phyloP scores from a whole-genome alignment of 1,284 basidiomycete genomes.

The Leccinum insolens region DNA sequence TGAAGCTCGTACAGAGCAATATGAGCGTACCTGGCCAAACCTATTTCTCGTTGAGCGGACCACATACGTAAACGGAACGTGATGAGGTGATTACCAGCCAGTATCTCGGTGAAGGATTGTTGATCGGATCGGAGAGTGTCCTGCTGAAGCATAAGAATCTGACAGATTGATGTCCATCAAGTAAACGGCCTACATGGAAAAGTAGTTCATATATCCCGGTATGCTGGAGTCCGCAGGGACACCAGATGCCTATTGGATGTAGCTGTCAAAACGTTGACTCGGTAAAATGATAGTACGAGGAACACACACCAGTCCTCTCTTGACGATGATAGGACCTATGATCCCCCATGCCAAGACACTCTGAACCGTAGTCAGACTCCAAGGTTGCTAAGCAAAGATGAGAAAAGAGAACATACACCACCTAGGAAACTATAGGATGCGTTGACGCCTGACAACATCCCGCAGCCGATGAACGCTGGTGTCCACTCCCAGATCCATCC shows the following conservation, averaged over 20 bases:
- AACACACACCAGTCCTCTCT: slow-evolving; percentile 39
- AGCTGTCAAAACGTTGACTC: not conserved
- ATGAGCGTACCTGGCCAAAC: slow-evolving; percentile 69
- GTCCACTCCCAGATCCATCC: slow-evolving; percentile 34
- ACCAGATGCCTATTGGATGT: not conserved
- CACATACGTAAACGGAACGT: not conserved
- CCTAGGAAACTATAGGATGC: slow-evolving; percentile 63
- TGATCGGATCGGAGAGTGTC: not conserved
- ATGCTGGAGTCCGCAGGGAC: not conserved
- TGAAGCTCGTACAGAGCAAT: slow-evolving; percentile 53
- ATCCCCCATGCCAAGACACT: slow-evolving; percentile 70
- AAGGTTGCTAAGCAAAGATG: not conserved
- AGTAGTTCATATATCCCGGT: slow-evolving; percentile 3
- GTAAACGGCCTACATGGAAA: not conserved
- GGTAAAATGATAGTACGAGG: not conserved
- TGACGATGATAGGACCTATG: slow-evolving; percentile 61
- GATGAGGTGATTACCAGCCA: slow-evolving; percentile 1
- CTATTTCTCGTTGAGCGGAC: slow-evolving; percentile 1
- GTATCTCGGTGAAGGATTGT: slow-evolving; percentile 4
- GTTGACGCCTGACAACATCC: slow-evolving; percentile 68
- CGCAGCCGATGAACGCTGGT: slow-evolving; percentile 70
- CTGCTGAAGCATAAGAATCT: not conserved
- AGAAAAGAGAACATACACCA: slow-evolving; percentile 34
- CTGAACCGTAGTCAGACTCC: slow-evolving; percentile 37
- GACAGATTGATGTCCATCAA: not conserved